Evolutionary conservation across 352 stramenopile species (phyloP).

Genomic region (Phytopythium delawarense): DNA sequence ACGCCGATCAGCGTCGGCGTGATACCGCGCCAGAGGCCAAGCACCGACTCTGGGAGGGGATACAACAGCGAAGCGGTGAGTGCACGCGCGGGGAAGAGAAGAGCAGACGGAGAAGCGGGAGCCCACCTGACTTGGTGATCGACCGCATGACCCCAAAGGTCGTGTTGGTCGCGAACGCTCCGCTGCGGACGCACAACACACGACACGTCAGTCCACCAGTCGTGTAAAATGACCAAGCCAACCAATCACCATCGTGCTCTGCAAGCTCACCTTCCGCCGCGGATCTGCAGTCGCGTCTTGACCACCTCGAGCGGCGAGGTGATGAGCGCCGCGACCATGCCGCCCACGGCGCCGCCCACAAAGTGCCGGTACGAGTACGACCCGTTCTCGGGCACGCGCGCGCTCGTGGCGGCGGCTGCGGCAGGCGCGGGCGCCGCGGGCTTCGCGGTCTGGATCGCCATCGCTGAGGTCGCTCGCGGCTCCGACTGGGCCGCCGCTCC

Average conservation of each 20-base stretch:
- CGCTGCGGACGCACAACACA: conserved; percentile 20
- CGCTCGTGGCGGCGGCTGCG: conserved; percentile 22
- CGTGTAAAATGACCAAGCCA: not conserved
- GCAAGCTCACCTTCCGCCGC: conserved; percentile 38
- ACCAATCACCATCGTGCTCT: no score
- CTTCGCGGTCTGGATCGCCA: not conserved
- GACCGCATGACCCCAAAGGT: conserved; percentile 82
- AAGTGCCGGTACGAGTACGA: conserved; percentile 65
- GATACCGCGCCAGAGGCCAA: conserved; percentile 82
- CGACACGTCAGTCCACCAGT: not conserved
- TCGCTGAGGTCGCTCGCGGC: not conserved
- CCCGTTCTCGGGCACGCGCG: conserved; percentile 18
- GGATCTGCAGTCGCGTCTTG: conserved; percentile 83
- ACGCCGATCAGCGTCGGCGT: conserved; percentile 77
- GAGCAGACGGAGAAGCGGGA: not conserved
- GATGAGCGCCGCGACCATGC: conserved; percentile 78
- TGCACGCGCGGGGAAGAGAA: not conserved
- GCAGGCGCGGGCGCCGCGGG: not conserved
- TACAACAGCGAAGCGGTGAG: not conserved
- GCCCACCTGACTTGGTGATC: conserved; percentile 58
- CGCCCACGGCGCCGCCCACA: conserved; percentile 64
- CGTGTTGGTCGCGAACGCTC: conserved; percentile 47
- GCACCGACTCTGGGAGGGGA: conserved; percentile 52
- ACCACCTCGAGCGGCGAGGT: conserved; percentile 84
- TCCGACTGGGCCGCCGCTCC: not conserved